These are phyloP conservation scores for Fusarium tupiense DNA, from an alignment of 2,329 filamentous ascomycete species.

Conservation along the genomic window DNA sequence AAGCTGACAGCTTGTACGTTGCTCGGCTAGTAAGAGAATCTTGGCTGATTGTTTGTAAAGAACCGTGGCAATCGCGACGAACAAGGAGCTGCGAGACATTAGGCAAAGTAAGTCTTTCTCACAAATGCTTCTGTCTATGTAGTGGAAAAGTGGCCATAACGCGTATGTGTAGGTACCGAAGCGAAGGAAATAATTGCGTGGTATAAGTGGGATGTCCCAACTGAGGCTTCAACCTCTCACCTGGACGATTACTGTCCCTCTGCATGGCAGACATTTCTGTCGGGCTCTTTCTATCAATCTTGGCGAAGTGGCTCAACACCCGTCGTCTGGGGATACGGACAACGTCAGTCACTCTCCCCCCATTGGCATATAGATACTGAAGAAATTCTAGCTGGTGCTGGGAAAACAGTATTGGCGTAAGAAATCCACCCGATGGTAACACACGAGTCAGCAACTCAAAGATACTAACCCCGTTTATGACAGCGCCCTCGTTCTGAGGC, in stretches of 20 bases:
- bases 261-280: neutral
- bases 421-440: neutral
- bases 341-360: neutral
- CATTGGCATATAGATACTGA: neutral
- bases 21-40: accelerated
- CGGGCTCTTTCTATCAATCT: neutral
- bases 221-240: neutral
- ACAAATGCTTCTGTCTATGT: neutral
- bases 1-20: neutral
- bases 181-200: neutral
- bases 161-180: neutral
- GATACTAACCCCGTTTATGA: neutral
- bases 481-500: neutral
- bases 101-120: neutral
- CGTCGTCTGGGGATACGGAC: neutral
- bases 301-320: neutral
- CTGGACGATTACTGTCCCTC: neutral
- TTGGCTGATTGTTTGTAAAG: neutral
- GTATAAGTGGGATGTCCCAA: neutral
- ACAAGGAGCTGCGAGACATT: neutral
- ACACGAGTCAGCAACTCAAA: neutral
- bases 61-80: neutral
- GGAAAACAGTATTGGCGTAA: neutral
- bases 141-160: neutral
- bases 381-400: neutral